Percentiles rank a stretch among this genome's conserved stretches.
Evolutionary conservation across 140 eudicot genomes (phyloP).

Genomic region (Senecio squalidus): DNA sequence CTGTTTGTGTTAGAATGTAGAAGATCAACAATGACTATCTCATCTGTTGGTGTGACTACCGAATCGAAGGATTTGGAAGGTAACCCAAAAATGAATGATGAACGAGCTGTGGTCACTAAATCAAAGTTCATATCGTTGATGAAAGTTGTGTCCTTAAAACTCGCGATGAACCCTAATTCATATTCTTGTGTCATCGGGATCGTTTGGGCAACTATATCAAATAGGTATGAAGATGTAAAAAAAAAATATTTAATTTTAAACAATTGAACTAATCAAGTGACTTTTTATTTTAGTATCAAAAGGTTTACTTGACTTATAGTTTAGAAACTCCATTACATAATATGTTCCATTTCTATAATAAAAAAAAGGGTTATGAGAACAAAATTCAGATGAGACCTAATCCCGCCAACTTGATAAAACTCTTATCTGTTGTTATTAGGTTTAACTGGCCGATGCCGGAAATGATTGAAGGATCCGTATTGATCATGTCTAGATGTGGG

Average conservation of each 20-base stretch:
- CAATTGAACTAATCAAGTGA: not conserved
- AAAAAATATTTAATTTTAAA: not conserved
- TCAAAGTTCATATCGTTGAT: slow-evolving; percentile 41
- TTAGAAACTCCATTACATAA: no score
- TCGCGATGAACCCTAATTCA: slow-evolving; percentile 70
- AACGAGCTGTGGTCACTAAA: not conserved
- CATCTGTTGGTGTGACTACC: slow-evolving; percentile 2
- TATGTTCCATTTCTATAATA: no score
- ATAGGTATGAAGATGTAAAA: slow-evolving; percentile 38
- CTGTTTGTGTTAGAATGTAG: slow-evolving; percentile 63
- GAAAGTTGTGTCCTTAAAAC: slow-evolving; percentile 55
- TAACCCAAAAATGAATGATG: slow-evolving; percentile 11
- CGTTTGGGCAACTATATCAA: slow-evolving; percentile 69
- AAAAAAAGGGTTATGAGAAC: no score
- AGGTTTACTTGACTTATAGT: no score
- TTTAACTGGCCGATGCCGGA: slow-evolving; percentile 70
- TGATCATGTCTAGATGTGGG: slow-evolving; percentile 80
- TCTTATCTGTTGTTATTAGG: slow-evolving; percentile 31
- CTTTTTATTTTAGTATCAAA: no score
- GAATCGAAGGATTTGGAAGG: slow-evolving; percentile 57
- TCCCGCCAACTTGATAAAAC: not conserved
- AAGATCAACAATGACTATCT: slow-evolving; percentile 26
- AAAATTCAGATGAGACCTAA: no score
- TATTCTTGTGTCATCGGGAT: slow-evolving; percentile 74
- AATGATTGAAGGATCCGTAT: slow-evolving; percentile 69